Percentiles rank a stretch among this genome's conserved stretches.
These are phyloP conservation scores for Ogataea zsoltii DNA, from an alignment of 805 yeast genomes.

Conservation along the genomic window DNA sequence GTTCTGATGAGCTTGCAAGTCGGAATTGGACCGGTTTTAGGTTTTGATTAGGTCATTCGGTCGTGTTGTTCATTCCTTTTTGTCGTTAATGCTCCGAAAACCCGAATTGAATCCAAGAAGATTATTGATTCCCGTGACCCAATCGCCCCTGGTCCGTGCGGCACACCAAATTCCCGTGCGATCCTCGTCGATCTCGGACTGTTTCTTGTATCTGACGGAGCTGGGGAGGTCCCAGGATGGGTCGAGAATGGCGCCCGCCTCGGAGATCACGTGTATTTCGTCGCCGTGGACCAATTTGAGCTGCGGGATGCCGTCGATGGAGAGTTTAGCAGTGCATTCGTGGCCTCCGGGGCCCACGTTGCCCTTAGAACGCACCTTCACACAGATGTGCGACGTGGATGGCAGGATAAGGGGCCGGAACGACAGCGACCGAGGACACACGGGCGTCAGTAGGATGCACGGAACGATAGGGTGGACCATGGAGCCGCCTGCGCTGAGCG, in stretches of 20 bases:
- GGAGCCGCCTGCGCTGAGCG: slow-evolving; percentile 87
- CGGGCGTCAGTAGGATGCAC: slow-evolving; percentile 81
- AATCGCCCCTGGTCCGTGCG: slow-evolving; percentile 78
- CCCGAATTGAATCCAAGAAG: slow-evolving; percentile 85
- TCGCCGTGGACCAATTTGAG: slow-evolving; percentile 71
- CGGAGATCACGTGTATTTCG: slow-evolving; percentile 70
- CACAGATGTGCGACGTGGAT: slow-evolving; percentile 67
- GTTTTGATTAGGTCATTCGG: too few relatives aligned
- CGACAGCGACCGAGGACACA: slow-evolving; percentile 88
- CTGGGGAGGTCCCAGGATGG: slow-evolving; percentile 51
- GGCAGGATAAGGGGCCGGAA: slow-evolving; percentile 88
- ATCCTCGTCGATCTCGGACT: slow-evolving; percentile 9
- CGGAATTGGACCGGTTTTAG: too few relatives aligned
- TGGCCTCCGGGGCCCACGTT: slow-evolving; percentile 22
- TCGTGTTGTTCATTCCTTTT: too few relatives aligned
- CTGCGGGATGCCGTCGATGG: slow-evolving; percentile 83
- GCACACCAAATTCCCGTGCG: slow-evolving; percentile 83
- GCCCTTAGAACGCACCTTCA: slow-evolving; percentile 54
- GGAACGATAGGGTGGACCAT: slow-evolving; percentile 89
- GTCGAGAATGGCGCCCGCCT: slow-evolving; percentile 58
- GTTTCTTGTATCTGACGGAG: slow-evolving; percentile 11
- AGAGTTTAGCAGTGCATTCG: slow-evolving; percentile 51
- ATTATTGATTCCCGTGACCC: slow-evolving; percentile 90
- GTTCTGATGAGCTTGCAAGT: too few relatives aligned
- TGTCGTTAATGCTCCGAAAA: slow-evolving; percentile 50